Conservation (phyloP, 176 grass and related monocot species). For the Miscanthus lutarioriparius region DNA sequence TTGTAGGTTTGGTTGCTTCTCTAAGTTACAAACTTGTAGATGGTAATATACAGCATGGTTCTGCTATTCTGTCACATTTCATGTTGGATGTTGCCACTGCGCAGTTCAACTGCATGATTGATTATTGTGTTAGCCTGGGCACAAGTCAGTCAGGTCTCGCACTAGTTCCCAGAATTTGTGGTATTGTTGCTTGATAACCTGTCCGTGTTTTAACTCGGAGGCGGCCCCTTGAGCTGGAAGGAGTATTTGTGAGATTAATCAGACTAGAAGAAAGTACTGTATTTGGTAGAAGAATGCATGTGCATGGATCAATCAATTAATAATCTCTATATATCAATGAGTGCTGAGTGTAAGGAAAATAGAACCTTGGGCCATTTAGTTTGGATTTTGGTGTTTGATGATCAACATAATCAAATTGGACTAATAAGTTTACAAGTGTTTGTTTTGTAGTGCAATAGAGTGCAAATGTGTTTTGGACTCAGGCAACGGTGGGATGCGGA, state of each 20-base stretch:
- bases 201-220: background rate
- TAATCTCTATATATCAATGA: background rate
- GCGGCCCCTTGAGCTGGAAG: no score
- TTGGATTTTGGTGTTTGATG: no score
- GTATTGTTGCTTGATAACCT: background rate
- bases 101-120: background rate
- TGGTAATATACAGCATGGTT: background rate
- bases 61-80: background rate
- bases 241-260: background rate
- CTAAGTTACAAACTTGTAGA: background rate
- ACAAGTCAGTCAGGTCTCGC: background rate
- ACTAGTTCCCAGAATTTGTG: background rate
- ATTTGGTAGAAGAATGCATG: background rate
- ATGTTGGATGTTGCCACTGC: background rate
- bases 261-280: no score
- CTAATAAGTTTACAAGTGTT: no score
- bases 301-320: background rate
- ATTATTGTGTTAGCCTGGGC: background rate
- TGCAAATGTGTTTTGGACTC: no score
- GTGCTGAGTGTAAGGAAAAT: no score
- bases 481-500: no score
- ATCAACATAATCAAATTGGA: no score
- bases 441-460: no score
- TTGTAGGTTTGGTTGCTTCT: background rate
- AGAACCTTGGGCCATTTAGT: no score